Base-by-base conservation (phyloP, 163 green algal genomes). In the Chlamydomonas reinhardtii region DNA sequence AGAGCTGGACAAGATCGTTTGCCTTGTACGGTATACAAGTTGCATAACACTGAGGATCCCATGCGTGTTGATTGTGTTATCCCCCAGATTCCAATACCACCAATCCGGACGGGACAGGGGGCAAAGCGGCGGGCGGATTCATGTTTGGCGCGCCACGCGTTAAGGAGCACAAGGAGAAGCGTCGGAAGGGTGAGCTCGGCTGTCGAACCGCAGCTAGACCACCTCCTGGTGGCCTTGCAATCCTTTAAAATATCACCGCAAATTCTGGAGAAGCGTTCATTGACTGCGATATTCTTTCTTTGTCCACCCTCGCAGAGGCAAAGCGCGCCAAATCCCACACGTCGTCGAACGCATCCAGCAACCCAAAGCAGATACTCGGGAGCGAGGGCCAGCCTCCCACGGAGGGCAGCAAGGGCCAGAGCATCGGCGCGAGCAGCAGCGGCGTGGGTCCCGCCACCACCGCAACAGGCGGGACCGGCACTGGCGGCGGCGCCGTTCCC, bases 71-170 rank as follows among this genome's bases (percentile, higher is more conserved):
- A n/a, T n/a, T n/a, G n/a, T 24, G 17, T 25, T 29, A 15, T 3
- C 59, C 19, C 2, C 20, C 59, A 65, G 22, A 29, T 9, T n/a
- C 48, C 59, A 65, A 4, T 9, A 8, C 59, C 59, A 65, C 59
- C 59, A 64, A 24, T 12, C 0, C 70, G 19, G 56, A 37, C 16
- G 34, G 34, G 22, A 17, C 35, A 1, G 8, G 11, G 15, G 70
- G 68, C 66, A 34, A 48, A 20, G 37, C 39, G 4, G 64, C 43
- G 27, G 25, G 54, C 15, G 81, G 81, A 2, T 87, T 87, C 59
- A 87, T 87, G 81, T 87, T 87, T 20, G 81, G 81, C 0, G 81
- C 81, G 16, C 81, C 81, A 0, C 72, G 81, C 32, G 19, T 68
- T 59, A 66, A 65, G 70, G 81, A 87, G 35, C 70, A 80, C 29